Percentiles rank a stretch among this genome's conserved stretches.
Evolutionary conservation across 805 yeast genomes (phyloP).

Genomic region (Kodamaea jinghongensis): DNA sequence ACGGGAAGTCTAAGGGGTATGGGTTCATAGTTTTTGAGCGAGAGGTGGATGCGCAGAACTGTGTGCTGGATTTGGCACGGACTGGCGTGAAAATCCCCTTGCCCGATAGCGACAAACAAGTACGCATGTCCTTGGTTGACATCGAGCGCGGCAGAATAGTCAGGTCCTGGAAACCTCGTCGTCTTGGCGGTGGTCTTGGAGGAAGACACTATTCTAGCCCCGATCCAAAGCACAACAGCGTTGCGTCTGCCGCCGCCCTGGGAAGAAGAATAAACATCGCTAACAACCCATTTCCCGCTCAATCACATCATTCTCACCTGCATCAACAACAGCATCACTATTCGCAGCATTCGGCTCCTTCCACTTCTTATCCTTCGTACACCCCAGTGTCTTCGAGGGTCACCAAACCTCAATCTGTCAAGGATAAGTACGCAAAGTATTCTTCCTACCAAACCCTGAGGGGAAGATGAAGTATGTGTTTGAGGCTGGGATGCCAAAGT

Average conservation of each 20-base stretch:
- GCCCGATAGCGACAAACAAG: constrained; percentile 34
- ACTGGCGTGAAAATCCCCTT: constrained; percentile 33
- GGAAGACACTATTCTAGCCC: constrained; percentile 64
- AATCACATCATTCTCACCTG: background rate
- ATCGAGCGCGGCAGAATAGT: constrained; percentile 66
- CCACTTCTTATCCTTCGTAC: too few species aligned
- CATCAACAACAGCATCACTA: background rate
- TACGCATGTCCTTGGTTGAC: constrained; percentile 62
- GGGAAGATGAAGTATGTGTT: too few species aligned
- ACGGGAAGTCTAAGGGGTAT: constrained; percentile 69
- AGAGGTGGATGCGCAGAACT: constrained; percentile 58
- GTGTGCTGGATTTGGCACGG: constrained; percentile 56
- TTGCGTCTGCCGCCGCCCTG: constrained; percentile 38
- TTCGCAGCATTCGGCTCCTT: too few species aligned
- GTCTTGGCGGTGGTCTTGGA: constrained; percentile 93
- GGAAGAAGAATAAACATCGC: constrained; percentile 15
- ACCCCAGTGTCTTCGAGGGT: too few species aligned
- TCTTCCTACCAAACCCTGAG: background rate
- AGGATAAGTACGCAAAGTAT: constrained; percentile 26
- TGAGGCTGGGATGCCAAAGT: too few species aligned
- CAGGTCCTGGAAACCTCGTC: constrained; percentile 66
- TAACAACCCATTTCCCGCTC: background rate
- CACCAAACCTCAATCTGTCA: constrained; percentile 16
- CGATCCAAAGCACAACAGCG: constrained; percentile 17
- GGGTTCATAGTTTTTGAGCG: constrained; percentile 73